A percentile compares a stretch with the other conserved stretches of the same genome.
Evolutionary conservation across 2,329 filamentous ascomycete genomes (phyloP).

Genomic region (Fusarium sp.): DNA sequence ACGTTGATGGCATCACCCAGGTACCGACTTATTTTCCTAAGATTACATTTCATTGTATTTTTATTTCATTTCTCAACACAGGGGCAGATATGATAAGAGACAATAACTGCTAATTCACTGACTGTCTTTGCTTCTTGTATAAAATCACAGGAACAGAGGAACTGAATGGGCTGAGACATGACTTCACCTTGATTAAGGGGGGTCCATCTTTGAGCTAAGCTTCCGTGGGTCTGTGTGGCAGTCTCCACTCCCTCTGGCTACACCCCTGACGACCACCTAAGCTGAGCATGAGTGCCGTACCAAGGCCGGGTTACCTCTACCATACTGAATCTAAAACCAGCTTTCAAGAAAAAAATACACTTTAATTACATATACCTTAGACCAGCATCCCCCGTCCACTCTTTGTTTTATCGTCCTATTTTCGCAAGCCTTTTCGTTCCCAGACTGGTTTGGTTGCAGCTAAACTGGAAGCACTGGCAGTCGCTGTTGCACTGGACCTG

Average conservation of each 20-base stretch:
- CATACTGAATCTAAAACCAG: conserved; percentile 19
- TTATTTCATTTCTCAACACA: neutral
- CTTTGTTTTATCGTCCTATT: neutral
- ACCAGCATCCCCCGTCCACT: neutral
- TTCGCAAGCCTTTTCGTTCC: conserved; percentile 18
- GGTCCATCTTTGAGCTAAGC: conserved; percentile 30
- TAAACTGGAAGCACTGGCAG: neutral
- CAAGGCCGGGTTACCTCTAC: conserved; percentile 15
- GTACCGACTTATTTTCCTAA: neutral
- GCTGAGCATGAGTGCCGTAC: conserved; percentile 15
- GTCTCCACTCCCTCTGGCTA: conserved; percentile 6
- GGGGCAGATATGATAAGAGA: neutral
- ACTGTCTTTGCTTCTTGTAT: conserved; percentile 1
- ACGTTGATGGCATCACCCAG: conserved; percentile 16
- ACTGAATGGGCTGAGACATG: conserved; percentile 46
- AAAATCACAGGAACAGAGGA: conserved; percentile 8
- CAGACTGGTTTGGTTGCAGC: neutral
- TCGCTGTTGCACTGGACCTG: neutral
- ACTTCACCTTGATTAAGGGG: conserved; percentile 41
- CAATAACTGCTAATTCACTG: neutral
- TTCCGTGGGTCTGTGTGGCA: conserved; percentile 14
- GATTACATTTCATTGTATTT: neutral
- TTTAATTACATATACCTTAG: conserved; percentile 36
- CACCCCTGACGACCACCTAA: conserved; percentile 31
- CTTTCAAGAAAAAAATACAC: conserved; percentile 15